Percentiles rank a stretch among this genome's conserved stretches.
phyloP scores from a whole-genome alignment of 768 basidiomycete genomes.

The Suillus cothurnatus region DNA sequence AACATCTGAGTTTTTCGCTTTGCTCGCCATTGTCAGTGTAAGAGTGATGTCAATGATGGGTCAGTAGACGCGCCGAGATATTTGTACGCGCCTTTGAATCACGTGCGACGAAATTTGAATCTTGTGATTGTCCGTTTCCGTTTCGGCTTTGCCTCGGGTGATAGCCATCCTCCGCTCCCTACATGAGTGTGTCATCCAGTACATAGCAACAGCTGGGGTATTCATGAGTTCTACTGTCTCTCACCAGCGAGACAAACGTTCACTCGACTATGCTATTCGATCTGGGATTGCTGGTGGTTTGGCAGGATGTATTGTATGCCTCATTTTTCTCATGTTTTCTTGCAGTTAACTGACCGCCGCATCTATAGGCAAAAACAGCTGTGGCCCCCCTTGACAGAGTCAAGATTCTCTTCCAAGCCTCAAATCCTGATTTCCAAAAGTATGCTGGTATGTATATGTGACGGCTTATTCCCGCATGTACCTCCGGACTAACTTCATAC shows the following conservation, averaged over 20 bases:
- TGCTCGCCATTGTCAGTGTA: conserved; percentile 39
- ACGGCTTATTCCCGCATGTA: conserved; percentile 20
- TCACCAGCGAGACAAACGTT: conserved; percentile 53
- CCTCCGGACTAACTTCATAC: conserved; percentile 18
- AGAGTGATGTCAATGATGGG: background rate
- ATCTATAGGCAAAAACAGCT: conserved; percentile 81
- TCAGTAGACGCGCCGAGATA: background rate
- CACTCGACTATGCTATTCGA: conserved; percentile 63
- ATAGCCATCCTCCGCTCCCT: background rate
- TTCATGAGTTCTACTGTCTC: conserved; percentile 38
- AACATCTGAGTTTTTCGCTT: conserved; percentile 50
- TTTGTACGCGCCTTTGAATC: background rate
- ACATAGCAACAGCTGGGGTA: conserved; percentile 9
- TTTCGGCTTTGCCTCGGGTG: background rate
- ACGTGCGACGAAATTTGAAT: background rate
- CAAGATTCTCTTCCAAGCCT: conserved; percentile 98
- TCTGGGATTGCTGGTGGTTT: conserved; percentile 92
- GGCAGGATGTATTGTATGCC: conserved; percentile 88
- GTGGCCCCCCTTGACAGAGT: conserved; percentile 97
- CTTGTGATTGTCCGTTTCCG: conserved; percentile 2
- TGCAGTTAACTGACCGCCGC: conserved; percentile 11
- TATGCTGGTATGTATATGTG: conserved; percentile 78
- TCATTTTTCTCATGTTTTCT: conserved; percentile 8
- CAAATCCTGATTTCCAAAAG: conserved; percentile 91
- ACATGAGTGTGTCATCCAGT: conserved; percentile 10